phyloP scores from a whole-genome alignment of 768 basidiomycete genomes.

The Tulasnella calospora region DNA sequence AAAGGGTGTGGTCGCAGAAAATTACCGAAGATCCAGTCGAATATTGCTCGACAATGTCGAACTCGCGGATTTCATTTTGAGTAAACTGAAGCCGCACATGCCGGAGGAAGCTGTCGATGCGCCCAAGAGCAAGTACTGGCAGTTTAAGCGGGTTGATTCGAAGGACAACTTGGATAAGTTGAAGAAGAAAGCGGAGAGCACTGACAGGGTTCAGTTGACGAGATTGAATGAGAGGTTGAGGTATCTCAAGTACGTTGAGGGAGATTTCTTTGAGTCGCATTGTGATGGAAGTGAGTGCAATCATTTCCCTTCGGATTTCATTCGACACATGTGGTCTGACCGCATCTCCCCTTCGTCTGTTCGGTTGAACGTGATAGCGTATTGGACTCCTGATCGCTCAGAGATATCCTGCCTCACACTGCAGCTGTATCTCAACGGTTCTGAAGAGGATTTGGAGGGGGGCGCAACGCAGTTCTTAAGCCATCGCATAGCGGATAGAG shows the following conservation, averaged over 20 bases:
- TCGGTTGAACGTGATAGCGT: background rate
- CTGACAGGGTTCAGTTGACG: background rate
- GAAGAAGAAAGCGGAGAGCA: background rate
- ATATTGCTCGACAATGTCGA: constrained; percentile 25
- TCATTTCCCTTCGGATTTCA: background rate
- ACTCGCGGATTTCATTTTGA: constrained; percentile 26
- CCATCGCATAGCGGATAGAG: background rate
- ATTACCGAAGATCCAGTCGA: constrained; percentile 26
- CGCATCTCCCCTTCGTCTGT: too few relatives aligned
- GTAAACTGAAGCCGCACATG: constrained; percentile 21
- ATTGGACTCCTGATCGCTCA: constrained; percentile 17
- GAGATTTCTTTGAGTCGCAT: constrained; percentile 27
- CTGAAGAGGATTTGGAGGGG: constrained; percentile 16
- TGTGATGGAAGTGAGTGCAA: constrained; percentile 16
- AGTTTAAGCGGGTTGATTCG: background rate
- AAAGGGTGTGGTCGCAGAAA: background rate
- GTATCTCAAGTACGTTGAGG: constrained; percentile 24
- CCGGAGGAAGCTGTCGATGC: background rate
- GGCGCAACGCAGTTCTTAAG: constrained; percentile 18
- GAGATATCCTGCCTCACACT: constrained; percentile 25
- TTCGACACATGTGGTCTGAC: background rate
- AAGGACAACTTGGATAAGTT: too few relatives aligned
- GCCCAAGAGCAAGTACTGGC: background rate
- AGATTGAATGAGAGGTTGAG: constrained; percentile 22
- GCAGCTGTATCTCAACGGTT: constrained; percentile 28